phyloP scores from a whole-genome alignment of 495 filamentous ascomycete species.

The Aspergillus hancockii region DNA sequence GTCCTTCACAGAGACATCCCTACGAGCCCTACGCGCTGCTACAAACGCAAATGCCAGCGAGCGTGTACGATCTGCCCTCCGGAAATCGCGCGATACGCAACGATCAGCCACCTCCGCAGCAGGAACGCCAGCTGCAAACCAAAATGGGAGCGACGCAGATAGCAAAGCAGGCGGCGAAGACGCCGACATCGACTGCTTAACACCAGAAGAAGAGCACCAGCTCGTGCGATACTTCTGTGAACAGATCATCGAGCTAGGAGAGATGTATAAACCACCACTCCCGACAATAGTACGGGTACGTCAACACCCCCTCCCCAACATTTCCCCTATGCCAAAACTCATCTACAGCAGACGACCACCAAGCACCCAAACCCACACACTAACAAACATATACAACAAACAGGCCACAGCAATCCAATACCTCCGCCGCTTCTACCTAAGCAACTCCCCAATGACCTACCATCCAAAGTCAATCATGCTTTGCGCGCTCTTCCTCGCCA shows the following conservation, averaged over 20 bases:
- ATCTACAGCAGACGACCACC: neutral
- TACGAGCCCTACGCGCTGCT: slow-evolving; percentile 66
- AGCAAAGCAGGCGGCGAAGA: slow-evolving; percentile 31
- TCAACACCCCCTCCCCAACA: neutral
- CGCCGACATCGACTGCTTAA: slow-evolving; percentile 68
- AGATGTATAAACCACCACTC: slow-evolving; percentile 74
- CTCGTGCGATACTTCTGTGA: slow-evolving; percentile 80
- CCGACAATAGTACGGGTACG: slow-evolving; percentile 76
- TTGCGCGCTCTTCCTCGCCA: slow-evolving; percentile 85
- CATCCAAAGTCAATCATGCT: slow-evolving; percentile 83
- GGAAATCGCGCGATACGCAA: slow-evolving; percentile 44
- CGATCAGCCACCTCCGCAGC: slow-evolving; percentile 36
- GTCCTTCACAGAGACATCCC: slow-evolving; percentile 80
- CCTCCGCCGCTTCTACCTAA: slow-evolving; percentile 90
- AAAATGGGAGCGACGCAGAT: slow-evolving; percentile 35
- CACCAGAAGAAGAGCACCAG: slow-evolving; percentile 75
- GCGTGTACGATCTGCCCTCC: slow-evolving; percentile 66
- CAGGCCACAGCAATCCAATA: slow-evolving; percentile 90
- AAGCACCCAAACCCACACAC: neutral
- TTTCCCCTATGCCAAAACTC: too few species aligned
- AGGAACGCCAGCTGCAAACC: slow-evolving; percentile 36
- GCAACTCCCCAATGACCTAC: slow-evolving; percentile 93
- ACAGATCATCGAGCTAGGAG: slow-evolving; percentile 70
- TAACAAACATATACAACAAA: neutral
- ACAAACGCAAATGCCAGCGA: slow-evolving; percentile 75